Conservation (phyloP, 352 stramenopile species). For the Phytophthora foliorum region DNA sequence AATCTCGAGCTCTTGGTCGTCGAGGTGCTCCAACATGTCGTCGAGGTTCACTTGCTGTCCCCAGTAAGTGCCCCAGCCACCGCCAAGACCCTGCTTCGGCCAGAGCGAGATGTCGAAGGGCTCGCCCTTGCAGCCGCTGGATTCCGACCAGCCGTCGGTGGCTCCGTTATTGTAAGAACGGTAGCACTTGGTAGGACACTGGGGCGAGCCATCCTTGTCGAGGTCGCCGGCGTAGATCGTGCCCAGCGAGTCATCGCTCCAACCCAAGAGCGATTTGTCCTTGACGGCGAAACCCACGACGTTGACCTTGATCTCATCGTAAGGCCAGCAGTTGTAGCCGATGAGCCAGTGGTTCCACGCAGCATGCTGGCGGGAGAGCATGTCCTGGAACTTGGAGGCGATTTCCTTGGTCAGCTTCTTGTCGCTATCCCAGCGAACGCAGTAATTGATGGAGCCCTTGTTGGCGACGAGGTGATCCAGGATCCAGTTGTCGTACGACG, state of each 20-base stretch:
- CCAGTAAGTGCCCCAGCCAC: constrained; percentile 28
- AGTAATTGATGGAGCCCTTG: constrained; percentile 48
- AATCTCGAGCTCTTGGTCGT: constrained; percentile 31
- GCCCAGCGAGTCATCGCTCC: constrained; percentile 44
- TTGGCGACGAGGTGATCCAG: constrained; percentile 45
- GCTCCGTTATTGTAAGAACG: not conserved
- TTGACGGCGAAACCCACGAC: constrained; percentile 21
- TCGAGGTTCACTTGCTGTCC: constrained; percentile 36
- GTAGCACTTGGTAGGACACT: constrained; percentile 44
- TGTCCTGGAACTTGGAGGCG: constrained; percentile 45
- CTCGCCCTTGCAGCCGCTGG: constrained; percentile 33
- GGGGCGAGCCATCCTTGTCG: constrained; percentile 23
- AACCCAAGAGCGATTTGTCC: constrained; percentile 35
- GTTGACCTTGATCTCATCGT: constrained; percentile 36
- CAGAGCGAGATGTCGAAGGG: constrained; percentile 51
- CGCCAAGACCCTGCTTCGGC: constrained; percentile 32
- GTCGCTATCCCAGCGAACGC: constrained; percentile 50
- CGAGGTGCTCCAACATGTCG: constrained; percentile 32
- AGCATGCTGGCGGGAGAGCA: constrained; percentile 38
- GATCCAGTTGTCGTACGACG: constrained; percentile 22
- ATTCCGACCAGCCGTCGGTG: constrained; percentile 33
- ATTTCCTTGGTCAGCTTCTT: constrained; percentile 40
- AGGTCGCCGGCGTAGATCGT: constrained; percentile 32
- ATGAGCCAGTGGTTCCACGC: constrained; percentile 37
- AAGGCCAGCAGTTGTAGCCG: constrained; percentile 39